Base-by-base conservation (phyloP, 2,329 filamentous ascomycete species). In the Tolypocladium nubicola region DNA sequence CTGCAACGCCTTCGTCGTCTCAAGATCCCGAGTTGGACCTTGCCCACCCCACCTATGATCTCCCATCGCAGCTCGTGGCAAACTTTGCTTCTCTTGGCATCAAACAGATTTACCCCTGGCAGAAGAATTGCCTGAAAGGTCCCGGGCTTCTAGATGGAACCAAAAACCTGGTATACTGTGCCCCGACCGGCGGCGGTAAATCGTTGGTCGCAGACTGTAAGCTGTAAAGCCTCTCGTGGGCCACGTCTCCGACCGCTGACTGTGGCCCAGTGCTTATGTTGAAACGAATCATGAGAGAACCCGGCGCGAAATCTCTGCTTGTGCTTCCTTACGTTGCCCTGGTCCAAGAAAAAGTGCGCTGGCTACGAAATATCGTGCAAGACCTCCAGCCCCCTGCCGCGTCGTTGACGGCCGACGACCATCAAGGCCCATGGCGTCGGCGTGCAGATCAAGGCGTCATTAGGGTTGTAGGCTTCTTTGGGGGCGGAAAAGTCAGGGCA, bases 251-350 rank as follows among this genome's bases (percentile, higher is more conserved):
- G 33, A 14, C 23, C 52, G 40, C 63, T 68, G 58, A 67, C 53
- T 49, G 26, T 50, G 30, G 55, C 40, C n/a, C 61, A 75, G 81
- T 91, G 35, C 73, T 91, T 54, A 87, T 91, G 82, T 73, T 91
- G 56, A 90, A 87, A 66, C 80, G 81, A 59, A 76, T 91, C 26
- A 75, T 90, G n/a, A 78, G 82, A 49, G 77, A 84, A 52, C 80
- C 81, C 1, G 76, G 75, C 23, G 78, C 83, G 57, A 91, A 90
- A 62, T 87, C 86, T 3, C 78, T 92, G 14, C 73, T 91, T 21
- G 84, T 91, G 23, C 76, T 91, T 21, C 88, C 88, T 0, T 92
- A 90, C 70, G 87, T 91, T 61, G 87, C 88, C 21, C 78, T 92
- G 3, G 88, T 92, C 0, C 87, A 91, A 66, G 88, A 92, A 68